These are phyloP conservation scores for Phialophora chinensis DNA, from an alignment of 2,329 filamentous ascomycete species.

Conservation along the genomic window DNA sequence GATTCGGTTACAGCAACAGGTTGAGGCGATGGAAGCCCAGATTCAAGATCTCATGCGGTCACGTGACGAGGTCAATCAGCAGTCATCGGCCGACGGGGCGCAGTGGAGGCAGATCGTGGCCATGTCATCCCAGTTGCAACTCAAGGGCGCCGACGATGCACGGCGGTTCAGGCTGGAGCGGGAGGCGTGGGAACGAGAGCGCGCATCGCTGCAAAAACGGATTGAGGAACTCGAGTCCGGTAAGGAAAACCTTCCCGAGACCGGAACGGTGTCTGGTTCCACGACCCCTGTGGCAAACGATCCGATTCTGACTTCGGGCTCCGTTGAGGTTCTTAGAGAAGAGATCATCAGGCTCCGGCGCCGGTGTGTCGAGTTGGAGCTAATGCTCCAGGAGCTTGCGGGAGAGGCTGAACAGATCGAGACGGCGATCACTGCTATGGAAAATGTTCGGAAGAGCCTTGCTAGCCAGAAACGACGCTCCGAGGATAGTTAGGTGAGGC, in stretches of 20 bases:
- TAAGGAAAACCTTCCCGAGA: conserved; percentile 29
- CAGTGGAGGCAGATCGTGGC: conserved; percentile 60
- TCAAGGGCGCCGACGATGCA: conserved; percentile 51
- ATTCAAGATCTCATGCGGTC: conserved; percentile 57
- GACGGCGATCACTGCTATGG: conserved; percentile 40
- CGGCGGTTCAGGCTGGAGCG: conserved; percentile 51
- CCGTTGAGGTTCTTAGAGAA: conserved; percentile 36
- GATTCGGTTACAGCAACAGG: conserved; percentile 55
- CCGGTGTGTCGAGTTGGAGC: conserved; percentile 36
- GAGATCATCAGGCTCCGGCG: conserved; percentile 36
- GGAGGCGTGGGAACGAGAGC: conserved; percentile 46
- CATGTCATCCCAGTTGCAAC: conserved; percentile 55
- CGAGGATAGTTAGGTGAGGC: conserved; percentile 30
- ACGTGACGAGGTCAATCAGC: conserved; percentile 54
- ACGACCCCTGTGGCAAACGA: conserved; percentile 31
- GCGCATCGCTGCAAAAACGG: conserved; percentile 44
- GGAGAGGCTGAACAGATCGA: conserved; percentile 36
- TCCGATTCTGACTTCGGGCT: conserved; percentile 36
- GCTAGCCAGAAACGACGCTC: conserved; percentile 23
- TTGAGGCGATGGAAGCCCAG: conserved; percentile 55
- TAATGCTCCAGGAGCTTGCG: conserved; percentile 32
- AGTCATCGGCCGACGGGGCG: conserved; percentile 51
- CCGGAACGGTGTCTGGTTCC: conserved; percentile 25
- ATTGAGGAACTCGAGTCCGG: conserved; percentile 46
- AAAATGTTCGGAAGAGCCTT: conserved; percentile 42